Evolutionary conservation across 2,329 filamentous ascomycete species (phyloP), one percentile per base, ranked within the genome.

Genomic region (Claviceps paspali): DNA sequence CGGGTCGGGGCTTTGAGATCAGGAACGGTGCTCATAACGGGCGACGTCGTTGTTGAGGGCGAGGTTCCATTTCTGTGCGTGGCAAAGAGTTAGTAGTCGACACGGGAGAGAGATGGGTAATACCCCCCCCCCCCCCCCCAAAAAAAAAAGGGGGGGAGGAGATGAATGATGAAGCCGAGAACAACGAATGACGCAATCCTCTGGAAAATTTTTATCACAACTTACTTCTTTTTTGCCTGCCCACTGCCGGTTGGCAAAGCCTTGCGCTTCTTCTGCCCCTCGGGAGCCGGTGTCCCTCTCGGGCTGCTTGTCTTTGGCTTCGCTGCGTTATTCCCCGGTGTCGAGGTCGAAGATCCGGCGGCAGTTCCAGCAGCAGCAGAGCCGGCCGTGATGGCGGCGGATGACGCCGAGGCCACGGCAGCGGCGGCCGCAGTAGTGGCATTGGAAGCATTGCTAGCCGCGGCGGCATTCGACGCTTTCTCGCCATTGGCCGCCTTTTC

Each of bases 171-270:
- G 21, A 22, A 5, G 8, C 5, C 12, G 14, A 28, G 3, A 28
- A 12, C 11, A 28, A 26, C 8, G 9, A 11, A 12, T 17, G 18
- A n/a, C 11, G 6, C 3, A 23, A 12, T 9, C 15, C 21, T 26
- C 7, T n/a, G 14, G 21, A 23, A 8, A 19, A 8, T 17, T 8
- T 11, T 10, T 2, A 29, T n/a, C 17, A 35, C 8, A 27, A 61
- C 68, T 50, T 68, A 82, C 81, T 76, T 88, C 62, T 87, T 93
- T 61, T 88, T 87, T 22, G 74, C 56, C 46, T 76, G 74, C n/a
- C 74, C 68, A 46, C 82, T 83, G 4, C 73, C 71, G 2, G 73
- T 69, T 41, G 62, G 74, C 41, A 69, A 63, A 45, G 62, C 82
- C 67, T 68, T 87, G 60, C 59, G 75, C 62, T 71, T 85, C 61